Conservation (phyloP, 306 rosid species). For the Vicia villosa region DNA sequence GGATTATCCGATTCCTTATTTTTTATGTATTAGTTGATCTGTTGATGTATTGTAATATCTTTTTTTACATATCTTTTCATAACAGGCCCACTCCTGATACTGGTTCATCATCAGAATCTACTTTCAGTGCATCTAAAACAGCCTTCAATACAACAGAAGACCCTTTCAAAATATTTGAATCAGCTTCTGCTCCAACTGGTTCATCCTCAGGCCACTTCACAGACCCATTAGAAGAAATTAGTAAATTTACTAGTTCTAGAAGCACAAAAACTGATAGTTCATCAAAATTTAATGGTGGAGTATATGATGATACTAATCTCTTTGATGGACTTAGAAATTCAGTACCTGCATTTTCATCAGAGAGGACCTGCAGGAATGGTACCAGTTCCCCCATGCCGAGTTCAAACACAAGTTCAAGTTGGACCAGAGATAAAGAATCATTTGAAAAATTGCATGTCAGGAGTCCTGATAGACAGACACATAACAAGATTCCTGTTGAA, state of each 20-base stretch:
- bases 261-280: slow-evolving; percentile 50
- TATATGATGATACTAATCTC: slow-evolving; percentile 71
- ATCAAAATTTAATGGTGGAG: slow-evolving; percentile 55
- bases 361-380: slow-evolving; percentile 57
- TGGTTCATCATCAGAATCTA: slow-evolving; percentile 63
- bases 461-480: slow-evolving; percentile 62
- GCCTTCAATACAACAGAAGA: slow-evolving; percentile 55
- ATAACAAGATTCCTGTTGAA: slow-evolving; percentile 53
- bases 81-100: slow-evolving; percentile 66
- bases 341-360: slow-evolving; percentile 69
- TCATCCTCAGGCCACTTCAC: slow-evolving; percentile 51
- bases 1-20: slow-evolving; percentile 17
- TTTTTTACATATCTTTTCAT: slow-evolving; percentile 34
- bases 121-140: slow-evolving; percentile 49
- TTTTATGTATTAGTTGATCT: slow-evolving; percentile 28
- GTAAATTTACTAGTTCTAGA: slow-evolving; percentile 64
- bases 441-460: slow-evolving; percentile 51
- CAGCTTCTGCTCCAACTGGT: slow-evolving; percentile 42
- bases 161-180: slow-evolving; percentile 67
- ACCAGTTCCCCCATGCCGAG: slow-evolving; percentile 51
- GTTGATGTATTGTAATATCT: slow-evolving; percentile 24
- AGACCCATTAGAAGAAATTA: slow-evolving; percentile 76
- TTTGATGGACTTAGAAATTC: slow-evolving; percentile 79
- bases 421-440: slow-evolving; percentile 58
- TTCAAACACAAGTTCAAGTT: slow-evolving; percentile 52